phyloP scores from a whole-genome alignment of 148 eudicot genomes.

The Cornus florida region DNA sequence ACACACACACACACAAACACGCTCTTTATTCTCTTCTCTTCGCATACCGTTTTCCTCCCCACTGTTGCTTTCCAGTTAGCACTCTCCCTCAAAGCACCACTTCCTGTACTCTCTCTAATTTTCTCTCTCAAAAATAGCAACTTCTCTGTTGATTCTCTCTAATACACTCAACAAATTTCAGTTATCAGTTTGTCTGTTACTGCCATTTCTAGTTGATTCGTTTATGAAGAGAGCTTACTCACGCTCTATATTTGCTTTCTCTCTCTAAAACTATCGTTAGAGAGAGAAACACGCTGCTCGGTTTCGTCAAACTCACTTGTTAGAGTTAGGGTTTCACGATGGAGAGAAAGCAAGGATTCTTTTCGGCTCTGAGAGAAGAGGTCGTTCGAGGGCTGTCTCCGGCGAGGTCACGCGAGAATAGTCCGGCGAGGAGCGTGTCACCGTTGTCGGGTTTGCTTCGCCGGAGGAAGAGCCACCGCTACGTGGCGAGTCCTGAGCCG shows the following conservation, averaged over 20 bases:
- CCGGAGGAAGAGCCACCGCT: slow-evolving; percentile 30
- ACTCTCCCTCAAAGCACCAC: background rate
- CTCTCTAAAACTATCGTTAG: background rate
- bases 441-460: slow-evolving; percentile 59
- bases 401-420: slow-evolving; percentile 54
- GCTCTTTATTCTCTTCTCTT: slow-evolving; percentile 3
- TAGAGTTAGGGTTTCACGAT: slow-evolving; percentile 18
- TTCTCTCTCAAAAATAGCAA: background rate
- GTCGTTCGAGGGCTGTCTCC: slow-evolving; percentile 84
- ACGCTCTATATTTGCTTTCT: background rate
- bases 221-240: slow-evolving; percentile 9
- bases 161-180: background rate
- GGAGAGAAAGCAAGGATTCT: slow-evolving; percentile 81
- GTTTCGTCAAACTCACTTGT: background rate
- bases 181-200: background rate
- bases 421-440: slow-evolving; percentile 54
- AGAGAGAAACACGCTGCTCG: background rate
- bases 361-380: slow-evolving; percentile 69
- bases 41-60: background rate
- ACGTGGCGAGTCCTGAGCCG: slow-evolving; percentile 30
- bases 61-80: background rate
- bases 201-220: background rate
- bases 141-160: background rate
- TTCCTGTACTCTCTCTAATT: background rate
- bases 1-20: background rate